Conservation (phyloP, 2,329 filamentous ascomycete species). For the Fusarium pininemorale region DNA sequence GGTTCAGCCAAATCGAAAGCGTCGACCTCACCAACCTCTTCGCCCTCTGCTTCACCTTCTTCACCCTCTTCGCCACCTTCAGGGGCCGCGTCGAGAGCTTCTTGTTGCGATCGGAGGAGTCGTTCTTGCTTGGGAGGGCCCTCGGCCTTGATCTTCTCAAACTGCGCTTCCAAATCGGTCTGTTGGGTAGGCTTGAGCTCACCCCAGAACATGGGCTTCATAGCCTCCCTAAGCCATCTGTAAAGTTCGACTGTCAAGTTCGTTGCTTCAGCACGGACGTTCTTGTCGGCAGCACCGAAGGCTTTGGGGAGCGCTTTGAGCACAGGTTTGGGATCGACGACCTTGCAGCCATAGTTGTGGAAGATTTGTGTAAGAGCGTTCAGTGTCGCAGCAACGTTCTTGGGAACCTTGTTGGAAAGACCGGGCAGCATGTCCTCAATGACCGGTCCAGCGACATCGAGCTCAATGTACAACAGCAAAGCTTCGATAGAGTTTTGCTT, state of each 20-base stretch:
- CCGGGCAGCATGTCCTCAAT: conserved; percentile 89
- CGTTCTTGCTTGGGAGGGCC: conserved; percentile 89
- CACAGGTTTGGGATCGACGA: conserved; percentile 90
- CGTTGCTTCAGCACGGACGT: conserved; percentile 92
- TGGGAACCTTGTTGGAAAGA: conserved; percentile 88
- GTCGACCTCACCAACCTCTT: conserved; percentile 73
- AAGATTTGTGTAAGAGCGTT: conserved; percentile 83
- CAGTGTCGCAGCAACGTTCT: conserved; percentile 78
- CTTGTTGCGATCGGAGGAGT: conserved; percentile 88
- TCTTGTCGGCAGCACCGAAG: conserved; percentile 97
- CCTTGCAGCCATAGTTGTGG: conserved; percentile 94
- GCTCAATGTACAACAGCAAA: conserved; percentile 86
- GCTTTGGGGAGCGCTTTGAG: conserved; percentile 89
- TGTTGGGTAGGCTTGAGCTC: conserved; percentile 97
- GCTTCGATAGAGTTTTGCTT: conserved; percentile 90
- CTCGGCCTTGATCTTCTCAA: conserved; percentile 92
- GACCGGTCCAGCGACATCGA: conserved; percentile 85
- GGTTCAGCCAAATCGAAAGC: conserved; percentile 84
- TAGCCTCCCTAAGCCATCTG: conserved; percentile 94
- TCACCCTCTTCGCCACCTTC: conserved; percentile 68
- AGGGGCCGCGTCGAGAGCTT: conserved; percentile 75
- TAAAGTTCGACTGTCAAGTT: conserved; percentile 94
- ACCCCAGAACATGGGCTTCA: conserved; percentile 98
- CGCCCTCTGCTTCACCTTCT: conserved; percentile 62
- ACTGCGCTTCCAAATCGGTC: conserved; percentile 89